Conservation (phyloP, 345 rosid genomes). For the Moricandia arvensis region DNA sequence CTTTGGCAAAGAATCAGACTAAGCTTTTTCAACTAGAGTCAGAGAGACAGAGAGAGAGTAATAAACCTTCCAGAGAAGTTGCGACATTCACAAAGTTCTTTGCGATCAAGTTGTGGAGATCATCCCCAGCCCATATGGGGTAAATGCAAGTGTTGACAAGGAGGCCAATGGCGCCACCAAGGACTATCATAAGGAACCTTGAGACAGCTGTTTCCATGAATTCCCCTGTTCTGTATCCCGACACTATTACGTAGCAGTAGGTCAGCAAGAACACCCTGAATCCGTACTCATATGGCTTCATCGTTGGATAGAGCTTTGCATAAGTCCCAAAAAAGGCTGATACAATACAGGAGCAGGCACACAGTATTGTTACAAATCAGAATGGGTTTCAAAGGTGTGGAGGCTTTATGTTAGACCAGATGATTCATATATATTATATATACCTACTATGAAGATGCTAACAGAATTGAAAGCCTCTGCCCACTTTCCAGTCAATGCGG, state of each 20-base stretch:
- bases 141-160: slow-evolving; percentile 70
- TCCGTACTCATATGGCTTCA: slow-evolving; percentile 93
- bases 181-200: slow-evolving; percentile 70
- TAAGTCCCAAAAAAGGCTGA: slow-evolving; percentile 68
- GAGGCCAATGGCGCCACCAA: slow-evolving; percentile 66
- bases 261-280: slow-evolving; percentile 86
- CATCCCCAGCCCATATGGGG: slow-evolving; percentile 98
- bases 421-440: not conserved
- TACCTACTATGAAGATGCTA: slow-evolving; percentile 75
- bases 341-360: slow-evolving; percentile 14
- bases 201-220: slow-evolving; percentile 60
- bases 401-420: not conserved
- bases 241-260: slow-evolving; percentile 67
- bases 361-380: slow-evolving; percentile 17
- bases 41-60: not conserved
- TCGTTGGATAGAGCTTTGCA: slow-evolving; percentile 67
- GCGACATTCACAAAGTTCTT: slow-evolving; percentile 80
- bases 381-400: slow-evolving; percentile 1
- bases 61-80: slow-evolving; percentile 75
- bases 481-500: slow-evolving; percentile 57
- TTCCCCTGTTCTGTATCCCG: slow-evolving; percentile 78
- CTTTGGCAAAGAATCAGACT: not conserved
- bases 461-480: slow-evolving; percentile 57
- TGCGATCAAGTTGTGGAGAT: slow-evolving; percentile 72
- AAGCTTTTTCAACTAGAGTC: slow-evolving; percentile 6